These are phyloP conservation scores for Clathrospora elynae DNA, from an alignment of 2,329 filamentous ascomycete genomes.

Conservation along the genomic window DNA sequence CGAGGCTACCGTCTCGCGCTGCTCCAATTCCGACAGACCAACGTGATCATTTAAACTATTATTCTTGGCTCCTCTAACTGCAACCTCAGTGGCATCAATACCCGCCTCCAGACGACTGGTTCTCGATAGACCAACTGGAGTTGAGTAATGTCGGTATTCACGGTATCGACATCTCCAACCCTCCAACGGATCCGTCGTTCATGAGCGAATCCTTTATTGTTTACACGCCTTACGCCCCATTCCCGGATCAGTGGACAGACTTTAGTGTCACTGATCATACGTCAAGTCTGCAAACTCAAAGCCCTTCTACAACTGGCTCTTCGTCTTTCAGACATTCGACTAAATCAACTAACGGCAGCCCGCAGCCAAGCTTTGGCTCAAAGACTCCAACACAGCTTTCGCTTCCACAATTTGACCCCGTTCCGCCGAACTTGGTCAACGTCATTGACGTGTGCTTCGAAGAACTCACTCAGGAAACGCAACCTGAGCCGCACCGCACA, in stretches of 20 bases:
- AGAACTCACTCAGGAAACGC: no score
- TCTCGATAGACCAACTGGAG: neutral
- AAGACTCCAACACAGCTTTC: neutral
- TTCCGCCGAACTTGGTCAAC: neutral
- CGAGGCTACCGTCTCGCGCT: conserved; percentile 10
- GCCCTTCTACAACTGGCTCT: no score
- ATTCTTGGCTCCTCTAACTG: conserved; percentile 2
- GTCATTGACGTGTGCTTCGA: no score
- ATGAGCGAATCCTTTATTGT: neutral
- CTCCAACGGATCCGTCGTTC: neutral
- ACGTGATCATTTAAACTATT: conserved; percentile 12
- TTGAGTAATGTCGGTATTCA: conserved; percentile 1
- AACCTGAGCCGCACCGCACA: neutral
- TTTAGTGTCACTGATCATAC: neutral
- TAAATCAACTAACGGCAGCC: neutral
- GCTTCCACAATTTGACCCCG: neutral
- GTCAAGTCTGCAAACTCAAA: neutral
- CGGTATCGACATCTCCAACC: neutral
- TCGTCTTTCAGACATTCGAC: neutral
- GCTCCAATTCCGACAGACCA: conserved; percentile 5
- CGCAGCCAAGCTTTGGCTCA: neutral
- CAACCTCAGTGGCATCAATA: neutral
- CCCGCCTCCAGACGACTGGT: neutral
- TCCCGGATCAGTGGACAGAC: neutral
- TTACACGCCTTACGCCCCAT: neutral